Evolutionary conservation across 345 rosid genomes (phyloP), one percentile per base, ranked within the genome.

Genomic region (Eucalyptus lansdowneana): DNA sequence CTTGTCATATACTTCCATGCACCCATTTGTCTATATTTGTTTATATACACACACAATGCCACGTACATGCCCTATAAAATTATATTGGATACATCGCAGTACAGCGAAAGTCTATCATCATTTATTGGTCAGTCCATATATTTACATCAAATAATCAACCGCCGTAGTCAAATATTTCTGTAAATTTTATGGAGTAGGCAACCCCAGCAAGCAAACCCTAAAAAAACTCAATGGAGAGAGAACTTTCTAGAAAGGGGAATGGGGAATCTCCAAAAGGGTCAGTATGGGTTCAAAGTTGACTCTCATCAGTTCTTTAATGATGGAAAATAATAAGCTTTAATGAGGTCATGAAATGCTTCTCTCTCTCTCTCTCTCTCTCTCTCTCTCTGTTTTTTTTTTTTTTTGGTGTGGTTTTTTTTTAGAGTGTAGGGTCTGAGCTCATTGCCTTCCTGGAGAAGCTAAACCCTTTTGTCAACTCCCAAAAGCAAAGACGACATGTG

Each of bases 231-330:
- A 89, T 45, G 37, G 24, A 37, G 29, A 58, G 69, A 62, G 8
- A 58, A 53, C 80, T 50, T 89, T 91, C 89, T 88, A 90, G 93
- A 93, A 89, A 50, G 85, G 34, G 25, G 49, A 58, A 49, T 50
- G 88, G 89, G 50, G 81, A 91, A 92, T 80, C 89, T 90, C 89
- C 90, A 92, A 93, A 91, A 92, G 88, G 25, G 91, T 92, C 24
- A 91, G 92, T 90, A 45, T 17, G 85, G 87, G 86, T 90, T 92
- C 91, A 92, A 90, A 92, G 94, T 92, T 94, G 96, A 93, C 96
- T 88, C 50, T 5, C 7, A 5, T 5, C 53, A 83, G 29, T 86
- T 86, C 29, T 90, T 85, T 88, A 87, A 89, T 93, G 60, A 85
- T 50, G 62, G 10, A 72, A 72, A 37, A 72, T 56, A 50, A 87